Conservation (phyloP, 768 basidiomycete genomes). For the Boletus sp. region DNA sequence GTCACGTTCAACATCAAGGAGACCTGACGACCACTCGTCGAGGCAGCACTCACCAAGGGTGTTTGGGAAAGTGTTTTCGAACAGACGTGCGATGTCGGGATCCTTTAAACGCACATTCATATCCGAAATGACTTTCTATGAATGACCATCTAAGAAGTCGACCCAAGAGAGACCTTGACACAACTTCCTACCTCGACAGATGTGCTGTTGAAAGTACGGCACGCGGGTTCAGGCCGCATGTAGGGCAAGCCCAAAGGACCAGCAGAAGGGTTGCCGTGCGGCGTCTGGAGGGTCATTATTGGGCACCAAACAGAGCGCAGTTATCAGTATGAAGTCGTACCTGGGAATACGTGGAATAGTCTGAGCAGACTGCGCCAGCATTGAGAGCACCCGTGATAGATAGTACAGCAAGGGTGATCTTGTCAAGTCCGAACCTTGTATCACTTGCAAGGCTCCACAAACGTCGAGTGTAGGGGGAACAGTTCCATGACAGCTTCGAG, state of each 20-base stretch:
- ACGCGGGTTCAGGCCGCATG: slow-evolving; percentile 68
- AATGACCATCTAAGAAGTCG: neutral
- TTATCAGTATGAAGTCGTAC: slow-evolving; percentile 26
- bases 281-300: slow-evolving; percentile 36
- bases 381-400: slow-evolving; percentile 22
- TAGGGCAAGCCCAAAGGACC: slow-evolving; percentile 65
- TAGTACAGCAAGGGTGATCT: slow-evolving; percentile 16
- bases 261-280: slow-evolving; percentile 58
- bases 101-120: slow-evolving; percentile 72
- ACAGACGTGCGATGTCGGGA: slow-evolving; percentile 73
- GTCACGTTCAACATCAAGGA: neutral
- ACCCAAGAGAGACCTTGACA: neutral
- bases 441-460: slow-evolving; percentile 10
- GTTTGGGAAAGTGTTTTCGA: slow-evolving; percentile 82
- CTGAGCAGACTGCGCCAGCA: slow-evolving; percentile 47
- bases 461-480: neutral
- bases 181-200: slow-evolving; percentile 67
- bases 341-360: slow-evolving; percentile 61
- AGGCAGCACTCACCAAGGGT: slow-evolving; percentile 56
- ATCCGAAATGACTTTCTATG: slow-evolving; percentile 68
- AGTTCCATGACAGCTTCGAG: slow-evolving; percentile 2
- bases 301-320: neutral
- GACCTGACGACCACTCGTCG: neutral
- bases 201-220: slow-evolving; percentile 74
- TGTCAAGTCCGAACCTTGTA: slow-evolving; percentile 25